Conservation (phyloP, 768 basidiomycete species). For the Fistulinella prunicolor region DNA sequence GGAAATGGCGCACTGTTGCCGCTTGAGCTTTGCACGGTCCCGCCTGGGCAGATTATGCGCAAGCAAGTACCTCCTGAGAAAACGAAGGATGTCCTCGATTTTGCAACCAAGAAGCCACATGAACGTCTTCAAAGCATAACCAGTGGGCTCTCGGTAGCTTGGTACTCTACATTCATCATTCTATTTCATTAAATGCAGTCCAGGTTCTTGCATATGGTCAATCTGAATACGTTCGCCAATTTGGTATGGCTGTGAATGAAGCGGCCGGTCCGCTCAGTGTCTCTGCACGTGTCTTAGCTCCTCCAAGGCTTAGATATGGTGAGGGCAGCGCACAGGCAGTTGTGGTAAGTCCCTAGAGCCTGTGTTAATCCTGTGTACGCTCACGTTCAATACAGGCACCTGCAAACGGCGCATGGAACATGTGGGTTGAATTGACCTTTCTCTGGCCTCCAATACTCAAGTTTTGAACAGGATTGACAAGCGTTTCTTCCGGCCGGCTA, state of each 20-base stretch:
- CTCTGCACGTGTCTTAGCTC: conserved; percentile 57
- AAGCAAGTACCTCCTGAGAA: conserved; percentile 70
- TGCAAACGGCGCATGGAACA: conserved; percentile 74
- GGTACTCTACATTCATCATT: neutral
- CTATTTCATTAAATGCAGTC: neutral
- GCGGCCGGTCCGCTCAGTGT: conserved; percentile 51
- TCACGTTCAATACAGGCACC: conserved; percentile 43
- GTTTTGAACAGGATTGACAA: conserved; percentile 58
- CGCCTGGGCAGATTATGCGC: conserved; percentile 65
- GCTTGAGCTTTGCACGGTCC: conserved; percentile 62
- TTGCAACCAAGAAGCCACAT: conserved; percentile 61
- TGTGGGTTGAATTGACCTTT: conserved; percentile 39
- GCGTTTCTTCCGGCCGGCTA: conserved; percentile 56
- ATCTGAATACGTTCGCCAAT: conserved; percentile 71
- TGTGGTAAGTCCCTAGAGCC: conserved; percentile 42
- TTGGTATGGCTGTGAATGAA: conserved; percentile 63
- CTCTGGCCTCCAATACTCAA: conserved; percentile 1
- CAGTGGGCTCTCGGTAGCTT: conserved; percentile 49
- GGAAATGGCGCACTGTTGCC: conserved; percentile 62
- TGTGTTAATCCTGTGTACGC: neutral
- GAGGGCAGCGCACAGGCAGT: conserved; percentile 49
- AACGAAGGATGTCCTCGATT: conserved; percentile 58
- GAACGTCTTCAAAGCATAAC: conserved; percentile 56
- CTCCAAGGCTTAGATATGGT: conserved; percentile 70
- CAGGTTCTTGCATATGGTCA: conserved; percentile 67